Evolutionary conservation across 331 rosid species (phyloP).

Genomic region (Spiraea crenata): DNA sequence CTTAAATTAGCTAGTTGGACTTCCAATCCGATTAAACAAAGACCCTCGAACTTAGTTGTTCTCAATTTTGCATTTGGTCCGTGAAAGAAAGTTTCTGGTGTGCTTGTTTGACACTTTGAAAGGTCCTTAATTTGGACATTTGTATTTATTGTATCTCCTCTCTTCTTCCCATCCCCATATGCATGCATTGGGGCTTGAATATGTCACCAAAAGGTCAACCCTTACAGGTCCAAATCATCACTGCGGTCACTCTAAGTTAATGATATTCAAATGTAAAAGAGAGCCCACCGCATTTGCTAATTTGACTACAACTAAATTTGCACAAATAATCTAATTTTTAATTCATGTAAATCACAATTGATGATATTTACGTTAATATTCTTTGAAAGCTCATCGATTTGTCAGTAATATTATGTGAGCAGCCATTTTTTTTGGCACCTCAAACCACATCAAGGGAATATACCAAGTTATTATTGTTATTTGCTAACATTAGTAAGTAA

Average conservation of each 20-base stretch:
- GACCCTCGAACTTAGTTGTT: background rate
- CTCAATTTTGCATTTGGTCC: background rate
- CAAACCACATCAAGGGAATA: no score
- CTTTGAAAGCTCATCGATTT: no score
- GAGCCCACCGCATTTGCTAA: no score
- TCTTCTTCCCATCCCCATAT: background rate
- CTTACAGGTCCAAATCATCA: no score
- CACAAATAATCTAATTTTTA: no score
- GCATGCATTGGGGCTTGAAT: background rate
- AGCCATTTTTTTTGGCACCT: background rate
- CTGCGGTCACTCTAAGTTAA: no score
- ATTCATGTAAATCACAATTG: background rate
- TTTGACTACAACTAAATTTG: no score
- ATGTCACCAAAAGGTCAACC: background rate
- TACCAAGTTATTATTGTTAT: no score
- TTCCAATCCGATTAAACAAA: background rate
- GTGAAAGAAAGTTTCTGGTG: background rate
- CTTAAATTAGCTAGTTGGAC: background rate
- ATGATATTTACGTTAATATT: background rate
- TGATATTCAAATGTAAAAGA: no score
- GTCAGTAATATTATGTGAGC: background rate
- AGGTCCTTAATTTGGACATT: background rate
- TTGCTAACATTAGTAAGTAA: no score
- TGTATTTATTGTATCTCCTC: background rate
- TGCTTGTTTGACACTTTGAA: background rate